Base-by-base conservation (phyloP, 2,329 filamentous ascomycete genomes). In the Purpureocillium takamizusanense region DNA sequence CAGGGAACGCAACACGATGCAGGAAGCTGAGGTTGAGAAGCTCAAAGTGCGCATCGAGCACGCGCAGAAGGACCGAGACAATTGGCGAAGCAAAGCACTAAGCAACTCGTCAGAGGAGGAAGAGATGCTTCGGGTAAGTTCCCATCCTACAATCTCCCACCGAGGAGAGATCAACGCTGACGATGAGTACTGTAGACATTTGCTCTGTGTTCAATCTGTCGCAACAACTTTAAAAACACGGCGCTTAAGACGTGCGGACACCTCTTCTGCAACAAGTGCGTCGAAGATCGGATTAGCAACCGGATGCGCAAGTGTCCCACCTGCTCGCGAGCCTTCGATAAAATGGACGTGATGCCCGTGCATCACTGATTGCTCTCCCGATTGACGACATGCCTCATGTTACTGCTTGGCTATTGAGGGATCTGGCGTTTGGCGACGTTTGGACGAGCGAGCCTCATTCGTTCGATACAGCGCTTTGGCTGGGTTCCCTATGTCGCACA, bases 261-360 rank as follows among this genome's bases (percentile, higher is more conserved):
- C 60, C 77, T 94, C 35, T 95, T 97, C 61, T 98, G 92, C 72
- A 81, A 82, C 54, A 74, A 80, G 35, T 98, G 92, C 57, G 84
- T 97, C 17, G 86, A 95, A 47, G 84, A 94, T 53, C 81, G 92
- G 41, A 80, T 95, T 44, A 79, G 78, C 33, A 94, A 92, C 54
- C 84, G 92, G 28, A 89, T 90, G 65, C 78, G 92, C 49, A 97
- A 97, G 61, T 98, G 92, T 55, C 92, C 92, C 3, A 90, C 86
- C 51, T 98, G 94, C 69, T 87, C 84, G 52, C 85, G 84, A 62
- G 80, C 86, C 4, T 98, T 98, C 57, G 90, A 94, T 53, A 84
- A 79, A 58, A 84, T 84, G 61, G 92, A 98, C 57, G 79, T 87
- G 44, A 94, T 95, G 86, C 65, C 74, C 16, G 76, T 79, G 36